Evolutionary conservation across 2,329 filamentous ascomycete genomes (phyloP).

Genomic region (Amphichorda felina): DNA sequence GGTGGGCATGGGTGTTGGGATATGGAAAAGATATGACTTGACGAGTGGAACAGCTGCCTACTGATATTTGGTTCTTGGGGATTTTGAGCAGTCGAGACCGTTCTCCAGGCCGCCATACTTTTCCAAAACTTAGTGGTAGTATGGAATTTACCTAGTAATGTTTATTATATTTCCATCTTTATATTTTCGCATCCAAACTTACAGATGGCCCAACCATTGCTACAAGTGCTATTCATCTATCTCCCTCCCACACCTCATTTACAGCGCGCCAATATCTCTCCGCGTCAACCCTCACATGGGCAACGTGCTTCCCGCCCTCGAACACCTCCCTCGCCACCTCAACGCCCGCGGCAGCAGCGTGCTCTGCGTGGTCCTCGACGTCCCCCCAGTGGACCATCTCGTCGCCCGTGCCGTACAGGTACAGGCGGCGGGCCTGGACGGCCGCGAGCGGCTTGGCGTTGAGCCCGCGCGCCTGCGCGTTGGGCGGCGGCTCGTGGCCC

Average conservation of each 20-base stretch:
- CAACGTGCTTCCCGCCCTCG: conserved; percentile 34
- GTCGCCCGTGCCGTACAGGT: conserved; percentile 1
- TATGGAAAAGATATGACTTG: too few relatives aligned
- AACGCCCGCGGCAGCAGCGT: conserved; percentile 26
- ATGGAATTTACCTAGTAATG: too few relatives aligned
- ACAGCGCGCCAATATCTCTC: conserved; percentile 39
- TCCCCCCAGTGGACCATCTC: conserved; percentile 4
- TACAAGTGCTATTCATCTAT: too few relatives aligned
- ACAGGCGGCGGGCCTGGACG: not conserved
- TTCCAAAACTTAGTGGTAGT: too few relatives aligned
- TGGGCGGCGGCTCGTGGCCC: conserved; percentile 16
- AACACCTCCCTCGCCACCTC: conserved; percentile 32
- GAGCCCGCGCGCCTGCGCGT: conserved; percentile 21
- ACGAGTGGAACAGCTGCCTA: too few relatives aligned
- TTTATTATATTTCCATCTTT: too few relatives aligned
- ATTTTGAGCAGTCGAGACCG: too few relatives aligned
- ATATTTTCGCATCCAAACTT: too few relatives aligned
- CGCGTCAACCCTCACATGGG: conserved; percentile 31
- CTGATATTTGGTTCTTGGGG: too few relatives aligned
- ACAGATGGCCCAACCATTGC: too few relatives aligned
- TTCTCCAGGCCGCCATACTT: too few relatives aligned
- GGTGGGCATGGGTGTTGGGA: too few relatives aligned
- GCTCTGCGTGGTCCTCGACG: conserved; percentile 22
- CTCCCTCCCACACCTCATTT: conserved; percentile 7
- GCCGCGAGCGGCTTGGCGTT: conserved; percentile 15